These are phyloP conservation scores for Globisporangium lucens DNA, from an alignment of 352 stramenopile genomes.

Conservation along the genomic window DNA sequence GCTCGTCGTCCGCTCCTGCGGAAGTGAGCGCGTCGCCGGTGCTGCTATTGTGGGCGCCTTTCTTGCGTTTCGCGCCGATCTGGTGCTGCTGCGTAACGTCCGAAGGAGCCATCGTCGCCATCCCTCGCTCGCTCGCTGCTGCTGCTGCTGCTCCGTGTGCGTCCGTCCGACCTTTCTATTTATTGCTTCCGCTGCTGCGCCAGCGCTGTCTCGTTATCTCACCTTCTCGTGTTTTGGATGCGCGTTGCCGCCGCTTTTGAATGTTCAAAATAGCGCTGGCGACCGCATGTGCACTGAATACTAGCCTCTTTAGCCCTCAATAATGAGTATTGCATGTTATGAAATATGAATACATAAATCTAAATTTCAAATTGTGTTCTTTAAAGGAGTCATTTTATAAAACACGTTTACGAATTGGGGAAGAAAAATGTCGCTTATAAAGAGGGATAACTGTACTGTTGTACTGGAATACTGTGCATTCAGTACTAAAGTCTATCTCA, in stretches of 20 bases:
- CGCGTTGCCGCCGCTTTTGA: not conserved
- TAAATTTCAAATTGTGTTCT: no score
- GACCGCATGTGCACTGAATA: not conserved
- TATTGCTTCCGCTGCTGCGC: conserved; percentile 21
- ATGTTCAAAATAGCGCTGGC: conserved; percentile 3
- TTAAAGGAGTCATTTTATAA: no score
- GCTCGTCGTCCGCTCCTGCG: conserved; percentile 6
- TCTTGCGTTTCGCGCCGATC: conserved; percentile 18
- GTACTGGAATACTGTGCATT: no score
- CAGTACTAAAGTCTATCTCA: no score
- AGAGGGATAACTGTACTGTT: no score
- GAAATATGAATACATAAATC: not conserved
- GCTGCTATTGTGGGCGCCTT: conserved; percentile 10
- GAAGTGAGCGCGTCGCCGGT: not conserved
- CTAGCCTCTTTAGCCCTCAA: not conserved
- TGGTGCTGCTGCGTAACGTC: conserved; percentile 10
- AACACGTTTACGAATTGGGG: no score
- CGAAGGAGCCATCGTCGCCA: conserved; percentile 7
- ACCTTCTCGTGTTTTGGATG: not conserved
- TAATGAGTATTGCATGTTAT: not conserved
- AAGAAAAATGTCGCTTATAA: no score
- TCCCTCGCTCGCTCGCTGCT: not conserved
- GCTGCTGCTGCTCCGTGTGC: not conserved
- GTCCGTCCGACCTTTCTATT: conserved; percentile 10
- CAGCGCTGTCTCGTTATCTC: not conserved